Evolutionary conservation across 768 basidiomycete genomes (phyloP), one percentile per base, ranked within the genome.

Genomic region (Auriculariales sp.): DNA sequence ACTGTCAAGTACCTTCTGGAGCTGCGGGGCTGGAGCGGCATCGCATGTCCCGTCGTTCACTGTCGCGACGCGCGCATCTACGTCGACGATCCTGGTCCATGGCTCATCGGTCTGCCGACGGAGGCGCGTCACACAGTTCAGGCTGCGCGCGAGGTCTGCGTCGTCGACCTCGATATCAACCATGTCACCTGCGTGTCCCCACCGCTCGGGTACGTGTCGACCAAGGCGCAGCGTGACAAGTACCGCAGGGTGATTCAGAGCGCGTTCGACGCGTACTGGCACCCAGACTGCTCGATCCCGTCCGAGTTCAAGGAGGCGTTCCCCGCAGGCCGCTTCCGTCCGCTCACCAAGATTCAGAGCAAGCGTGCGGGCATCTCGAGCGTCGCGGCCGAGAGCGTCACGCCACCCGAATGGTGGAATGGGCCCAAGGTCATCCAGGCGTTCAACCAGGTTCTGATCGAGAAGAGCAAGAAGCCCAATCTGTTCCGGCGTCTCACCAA

Each of bases 301-400:
- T 81, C 88, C 55, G 92, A 94, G 65, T 89, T 93, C 69, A 93
- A 92, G 61, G 86, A 94, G 59, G 87, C 91, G 2, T 95, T 92
- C 67, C 92, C 92, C 5, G 88, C 87, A 2, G 90, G 91, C 29
- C 74, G 86, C 31, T 92, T 95, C 71, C 71, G 91, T 14, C 89
- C 89, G 9, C 78, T 92, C 31, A 92, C 89, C 71, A 87, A 87
- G 62, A 89, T 93, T 52, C 83, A 86, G 57, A 81, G 87, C 4
- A 89, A 88, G 66, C 69, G 85, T 46, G 81, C 85, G 19, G 81
- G 78, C 3, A 79, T 89, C 30, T 79, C 80, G 28, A 72, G 86
- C 35, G 79, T 84, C 29, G 84, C 91, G 12, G 89, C 89, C 2
- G 92, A 94, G 58, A 82, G 85, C 55, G 85, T 94, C 59, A 84